phyloP scores from a whole-genome alignment of 495 filamentous ascomycete species.

The Penicillium coprophilum region DNA sequence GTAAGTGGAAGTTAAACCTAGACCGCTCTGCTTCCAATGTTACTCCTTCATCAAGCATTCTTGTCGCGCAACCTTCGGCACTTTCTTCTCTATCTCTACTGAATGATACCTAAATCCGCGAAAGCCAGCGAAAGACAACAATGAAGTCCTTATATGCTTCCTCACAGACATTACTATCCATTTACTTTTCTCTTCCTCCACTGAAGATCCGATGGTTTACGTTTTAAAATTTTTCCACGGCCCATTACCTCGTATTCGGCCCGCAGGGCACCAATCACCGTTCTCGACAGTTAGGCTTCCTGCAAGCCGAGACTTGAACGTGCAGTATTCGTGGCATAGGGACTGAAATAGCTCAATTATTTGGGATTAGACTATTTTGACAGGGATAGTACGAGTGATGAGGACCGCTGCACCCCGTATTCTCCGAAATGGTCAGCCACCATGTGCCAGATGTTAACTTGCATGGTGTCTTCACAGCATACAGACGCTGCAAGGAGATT shows the following conservation, averaged over 20 bases:
- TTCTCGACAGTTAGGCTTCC: background rate
- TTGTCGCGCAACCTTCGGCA: background rate
- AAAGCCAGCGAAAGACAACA: background rate
- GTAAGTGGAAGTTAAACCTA: background rate
- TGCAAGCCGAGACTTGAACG: background rate
- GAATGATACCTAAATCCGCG: background rate
- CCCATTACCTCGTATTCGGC: conserved; percentile 11
- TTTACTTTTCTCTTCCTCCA: background rate
- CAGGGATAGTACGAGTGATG: background rate
- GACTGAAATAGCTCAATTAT: background rate
- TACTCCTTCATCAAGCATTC: background rate
- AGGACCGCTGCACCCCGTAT: background rate
- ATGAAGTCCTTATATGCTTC: background rate
- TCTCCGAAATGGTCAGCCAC: background rate
- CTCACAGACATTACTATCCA: background rate
- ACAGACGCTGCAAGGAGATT: background rate
- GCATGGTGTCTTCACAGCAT: background rate
- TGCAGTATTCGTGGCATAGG: background rate
- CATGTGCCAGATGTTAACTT: background rate
- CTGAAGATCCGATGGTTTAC: background rate
- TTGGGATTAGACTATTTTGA: background rate
- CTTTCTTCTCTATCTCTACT: background rate
- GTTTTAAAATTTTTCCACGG: background rate
- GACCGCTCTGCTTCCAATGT: background rate
- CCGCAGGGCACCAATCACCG: conserved; percentile 11